Percentiles rank a stretch among this genome's conserved stretches.
Evolutionary conservation across 306 rosid species (phyloP).

Genomic region (Dalbergia oliveri): DNA sequence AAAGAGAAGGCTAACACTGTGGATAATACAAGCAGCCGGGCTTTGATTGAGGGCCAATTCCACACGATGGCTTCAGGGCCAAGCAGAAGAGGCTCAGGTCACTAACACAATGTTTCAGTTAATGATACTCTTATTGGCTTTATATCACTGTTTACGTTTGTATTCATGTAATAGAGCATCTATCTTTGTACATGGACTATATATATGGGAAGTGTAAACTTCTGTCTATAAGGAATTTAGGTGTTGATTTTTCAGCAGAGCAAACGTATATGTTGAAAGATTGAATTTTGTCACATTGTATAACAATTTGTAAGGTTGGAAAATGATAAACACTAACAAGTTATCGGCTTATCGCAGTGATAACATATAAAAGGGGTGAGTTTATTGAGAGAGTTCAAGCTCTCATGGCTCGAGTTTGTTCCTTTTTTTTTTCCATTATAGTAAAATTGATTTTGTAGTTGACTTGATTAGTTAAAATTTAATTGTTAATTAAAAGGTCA

Average conservation of each 20-base stretch:
- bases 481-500: background rate
- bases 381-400: conserved; percentile 11
- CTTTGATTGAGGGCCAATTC: conserved; percentile 46
- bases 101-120: conserved; percentile 51
- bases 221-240: conserved; percentile 45
- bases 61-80: conserved; percentile 81
- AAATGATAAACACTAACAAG: conserved; percentile 3
- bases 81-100: conserved; percentile 88
- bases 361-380: background rate
- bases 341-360: background rate
- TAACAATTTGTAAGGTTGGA: conserved; percentile 31
- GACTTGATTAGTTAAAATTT: conserved; percentile 8
- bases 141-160: conserved; percentile 15
- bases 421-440: background rate
- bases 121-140: conserved; percentile 11
- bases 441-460: background rate
- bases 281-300: conserved; percentile 26
- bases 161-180: conserved; percentile 17
- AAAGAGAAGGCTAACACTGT: conserved; percentile 27
- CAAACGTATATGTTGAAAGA: background rate
- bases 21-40: conserved; percentile 22
- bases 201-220: conserved; percentile 35
- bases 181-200: conserved; percentile 49
- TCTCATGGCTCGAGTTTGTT: background rate
- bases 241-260: conserved; percentile 42